Evolutionary conservation across 768 basidiomycete species (phyloP).

Genomic region (Tricholoma terreum): DNA sequence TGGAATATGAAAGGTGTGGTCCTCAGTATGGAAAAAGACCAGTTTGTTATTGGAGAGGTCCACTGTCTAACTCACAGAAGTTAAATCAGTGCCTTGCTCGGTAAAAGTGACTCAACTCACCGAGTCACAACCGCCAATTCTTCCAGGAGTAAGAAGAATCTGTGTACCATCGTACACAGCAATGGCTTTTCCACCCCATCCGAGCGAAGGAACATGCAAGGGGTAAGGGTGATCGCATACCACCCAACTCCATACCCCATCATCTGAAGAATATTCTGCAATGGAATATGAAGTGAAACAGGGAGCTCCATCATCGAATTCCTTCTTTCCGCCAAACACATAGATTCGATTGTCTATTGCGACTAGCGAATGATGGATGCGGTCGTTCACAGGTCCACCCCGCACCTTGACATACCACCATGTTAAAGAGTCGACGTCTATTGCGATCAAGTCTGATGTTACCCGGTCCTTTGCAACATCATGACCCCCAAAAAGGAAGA

Average conservation of each 20-base stretch:
- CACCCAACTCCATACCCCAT: constrained; percentile 5
- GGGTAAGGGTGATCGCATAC: constrained; percentile 13
- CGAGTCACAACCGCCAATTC: not conserved
- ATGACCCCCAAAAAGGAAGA: constrained; percentile 30
- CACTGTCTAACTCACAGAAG: constrained; percentile 8
- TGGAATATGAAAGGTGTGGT: constrained; percentile 17
- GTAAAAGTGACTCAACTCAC: not conserved
- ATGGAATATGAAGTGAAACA: constrained; percentile 8
- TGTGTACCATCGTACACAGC: constrained; percentile 2
- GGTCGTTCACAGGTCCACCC: constrained; percentile 12
- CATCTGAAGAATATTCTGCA: constrained; percentile 1
- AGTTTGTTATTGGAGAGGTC: constrained; percentile 6
- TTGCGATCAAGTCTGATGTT: constrained; percentile 14
- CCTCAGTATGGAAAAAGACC: constrained; percentile 18
- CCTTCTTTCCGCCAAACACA: constrained; percentile 8
- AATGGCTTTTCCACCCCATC: not conserved
- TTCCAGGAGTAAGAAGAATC: constrained; percentile 5
- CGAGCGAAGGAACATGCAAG: constrained; percentile 4
- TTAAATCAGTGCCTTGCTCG: not conserved
- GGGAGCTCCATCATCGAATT: not conserved
- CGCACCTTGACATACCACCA: constrained; percentile 24
- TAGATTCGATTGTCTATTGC: constrained; percentile 10
- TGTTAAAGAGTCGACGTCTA: constrained; percentile 15
- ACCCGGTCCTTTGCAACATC: constrained; percentile 1
- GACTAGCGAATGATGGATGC: constrained; percentile 22